phyloP scores from a whole-genome alignment of 768 basidiomycete species.

The Chlorophyllum brunneum region DNA sequence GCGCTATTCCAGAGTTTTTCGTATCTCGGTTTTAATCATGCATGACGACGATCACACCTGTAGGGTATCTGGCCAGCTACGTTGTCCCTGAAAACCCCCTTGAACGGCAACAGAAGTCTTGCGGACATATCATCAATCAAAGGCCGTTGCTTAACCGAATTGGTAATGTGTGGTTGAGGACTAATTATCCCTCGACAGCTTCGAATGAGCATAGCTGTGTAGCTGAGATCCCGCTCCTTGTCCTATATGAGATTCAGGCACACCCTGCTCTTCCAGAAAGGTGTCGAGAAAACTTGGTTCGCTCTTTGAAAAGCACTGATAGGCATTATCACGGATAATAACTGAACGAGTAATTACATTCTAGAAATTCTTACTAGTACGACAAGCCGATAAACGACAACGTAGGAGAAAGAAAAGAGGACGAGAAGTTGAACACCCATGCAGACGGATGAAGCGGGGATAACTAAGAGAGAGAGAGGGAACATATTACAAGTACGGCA shows the following conservation, averaged over 20 bases:
- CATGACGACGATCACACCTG: too few relatives aligned
- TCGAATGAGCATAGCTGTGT: background rate
- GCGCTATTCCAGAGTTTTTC: too few relatives aligned
- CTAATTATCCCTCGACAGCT: slow-evolving; percentile 2
- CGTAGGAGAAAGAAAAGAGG: background rate
- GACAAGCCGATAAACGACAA: background rate
- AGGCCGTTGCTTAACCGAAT: too few relatives aligned
- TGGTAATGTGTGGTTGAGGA: too few relatives aligned
- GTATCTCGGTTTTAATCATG: too few relatives aligned
- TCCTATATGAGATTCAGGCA: background rate
- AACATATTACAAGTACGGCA: background rate
- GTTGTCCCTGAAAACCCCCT: too few relatives aligned
- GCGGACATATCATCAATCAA: too few relatives aligned
- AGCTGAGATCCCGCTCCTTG: background rate
- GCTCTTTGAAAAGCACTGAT: background rate
- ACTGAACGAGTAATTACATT: background rate
- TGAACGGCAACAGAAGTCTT: too few relatives aligned
- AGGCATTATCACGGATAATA: slow-evolving; percentile 4
- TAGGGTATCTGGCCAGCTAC: too few relatives aligned
- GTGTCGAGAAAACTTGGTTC: too few relatives aligned
- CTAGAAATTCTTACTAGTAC: background rate
- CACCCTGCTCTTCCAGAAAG: background rate
- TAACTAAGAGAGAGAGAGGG: slow-evolving; percentile 4
- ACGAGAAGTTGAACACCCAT: background rate
- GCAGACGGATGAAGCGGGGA: background rate